Base-by-base conservation (phyloP, 352 stramenopile species). In the Globisporangium radiosum region DNA sequence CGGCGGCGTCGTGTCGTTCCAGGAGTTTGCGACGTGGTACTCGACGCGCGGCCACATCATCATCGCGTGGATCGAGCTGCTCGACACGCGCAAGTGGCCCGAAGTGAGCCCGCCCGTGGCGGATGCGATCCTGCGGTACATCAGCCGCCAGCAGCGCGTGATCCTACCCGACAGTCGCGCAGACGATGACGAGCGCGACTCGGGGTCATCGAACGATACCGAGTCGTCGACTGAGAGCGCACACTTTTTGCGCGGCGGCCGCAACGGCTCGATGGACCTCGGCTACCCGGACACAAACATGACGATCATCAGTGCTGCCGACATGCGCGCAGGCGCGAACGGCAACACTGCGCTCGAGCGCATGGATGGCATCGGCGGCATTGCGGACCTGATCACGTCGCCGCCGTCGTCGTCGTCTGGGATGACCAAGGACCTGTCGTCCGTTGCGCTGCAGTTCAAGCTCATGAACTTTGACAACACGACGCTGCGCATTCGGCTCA, bases 21-120 rank as follows among this genome's bases (percentile, higher is more conserved):
- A 92, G 55, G 78, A 91, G 48, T 96, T 96, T 69, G 82, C 78
- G 6, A 66, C 78, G 9, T 96, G 88, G 88, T 96, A 96, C 62
- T 88, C 79, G 9, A 72, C 81, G 17, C 72, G 88, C 54, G 88
- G 88, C 4, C 87, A 88, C 57, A 85, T 77, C 17, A 83, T 92
- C 38, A 93, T 94, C 14, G 81, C 88, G 3, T 96, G 87, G 86
- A 81, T 95, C 49, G 86, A 95, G 59, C 60, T 96, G 0, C 59
- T 95, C 10, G 83, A 92, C 48, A 66, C 83, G 2, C 89, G 90
- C 57, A 94, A 95, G 58, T 94, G 85, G 85, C 85, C 82, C 0
- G 71, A 78, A 49, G 83, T 92, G 39, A 78, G 70, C 57, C 63
- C 65, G 17, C 73, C 71, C 0, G 76, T 95, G 1, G 71, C 78